Evolutionary conservation across 768 basidiomycete species (phyloP).

Genomic region (Amanita thiersii): DNA sequence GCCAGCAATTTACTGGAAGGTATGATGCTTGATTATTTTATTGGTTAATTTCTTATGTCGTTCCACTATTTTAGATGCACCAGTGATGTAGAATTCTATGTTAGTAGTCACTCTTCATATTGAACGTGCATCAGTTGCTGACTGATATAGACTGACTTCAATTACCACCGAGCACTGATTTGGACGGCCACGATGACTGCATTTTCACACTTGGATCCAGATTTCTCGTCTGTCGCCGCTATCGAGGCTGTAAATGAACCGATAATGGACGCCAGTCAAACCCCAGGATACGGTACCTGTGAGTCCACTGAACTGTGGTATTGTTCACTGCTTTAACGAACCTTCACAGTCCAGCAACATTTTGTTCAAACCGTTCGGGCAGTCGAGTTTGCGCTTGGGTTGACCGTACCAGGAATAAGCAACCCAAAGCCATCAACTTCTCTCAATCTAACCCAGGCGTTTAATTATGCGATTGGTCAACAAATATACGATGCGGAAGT

Average conservation of each 20-base stretch:
- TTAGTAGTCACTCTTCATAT: constrained; percentile 16
- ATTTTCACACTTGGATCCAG: constrained; percentile 60
- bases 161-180: constrained; percentile 71
- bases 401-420: constrained; percentile 28
- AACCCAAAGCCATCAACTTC: constrained; percentile 12
- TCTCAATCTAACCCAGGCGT: constrained; percentile 18
- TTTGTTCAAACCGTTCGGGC: constrained; percentile 64
- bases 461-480: constrained; percentile 15
- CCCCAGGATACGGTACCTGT: constrained; percentile 70
- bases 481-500: constrained; percentile 19
- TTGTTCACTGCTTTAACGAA: background rate
- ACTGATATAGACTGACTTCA: constrained; percentile 45
- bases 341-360: constrained; percentile 49
- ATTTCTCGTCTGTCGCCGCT: constrained; percentile 55
- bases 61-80: constrained; percentile 44
- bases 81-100: constrained; percentile 63
- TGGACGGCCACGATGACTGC: constrained; percentile 79
- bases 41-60: background rate
- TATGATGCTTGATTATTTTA: constrained; percentile 17
- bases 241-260: constrained; percentile 78
- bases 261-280: constrained; percentile 59
- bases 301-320: constrained; percentile 16
- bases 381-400: constrained; percentile 54
- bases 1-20: constrained; percentile 65
- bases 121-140: background rate